These are phyloP conservation scores for Fragaria ananassa DNA, from an alignment of 306 rosid species.

Conservation along the genomic window DNA sequence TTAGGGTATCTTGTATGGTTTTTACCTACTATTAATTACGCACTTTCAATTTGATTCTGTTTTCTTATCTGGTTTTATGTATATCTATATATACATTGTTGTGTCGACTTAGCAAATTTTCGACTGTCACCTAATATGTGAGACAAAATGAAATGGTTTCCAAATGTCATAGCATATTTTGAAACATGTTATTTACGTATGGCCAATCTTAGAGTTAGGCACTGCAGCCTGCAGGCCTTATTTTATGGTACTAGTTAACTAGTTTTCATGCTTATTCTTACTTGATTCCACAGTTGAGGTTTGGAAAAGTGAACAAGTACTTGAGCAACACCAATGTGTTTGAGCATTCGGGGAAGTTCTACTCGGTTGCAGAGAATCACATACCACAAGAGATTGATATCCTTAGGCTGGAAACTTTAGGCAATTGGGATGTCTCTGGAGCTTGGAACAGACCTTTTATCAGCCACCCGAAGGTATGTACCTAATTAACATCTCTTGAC, in stretches of 20 bases:
- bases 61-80: not conserved
- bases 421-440: constrained; percentile 52
- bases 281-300: constrained; percentile 39
- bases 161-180: too few relatives aligned
- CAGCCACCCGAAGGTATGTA: constrained; percentile 65
- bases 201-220: too few relatives aligned
- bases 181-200: too few relatives aligned
- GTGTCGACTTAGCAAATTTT: not conserved
- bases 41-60: not conserved
- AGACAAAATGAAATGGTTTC: not conserved
- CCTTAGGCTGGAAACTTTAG: constrained; percentile 37
- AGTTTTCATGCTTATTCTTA: too few relatives aligned
- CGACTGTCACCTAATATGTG: not conserved
- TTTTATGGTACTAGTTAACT: too few relatives aligned
- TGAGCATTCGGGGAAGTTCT: constrained; percentile 61
- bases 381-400: constrained; percentile 69
- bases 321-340: constrained; percentile 66
- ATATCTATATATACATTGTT: too few relatives aligned
- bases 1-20: too few relatives aligned
- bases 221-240: too few relatives aligned
- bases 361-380: constrained; percentile 58
- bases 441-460: constrained; percentile 61
- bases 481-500: not conserved
- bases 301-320: constrained; percentile 55
- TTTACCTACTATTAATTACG: too few relatives aligned